These are phyloP conservation scores for Cyberlindnera mississippiensis DNA, from an alignment of 805 yeast species.

Conservation along the genomic window DNA sequence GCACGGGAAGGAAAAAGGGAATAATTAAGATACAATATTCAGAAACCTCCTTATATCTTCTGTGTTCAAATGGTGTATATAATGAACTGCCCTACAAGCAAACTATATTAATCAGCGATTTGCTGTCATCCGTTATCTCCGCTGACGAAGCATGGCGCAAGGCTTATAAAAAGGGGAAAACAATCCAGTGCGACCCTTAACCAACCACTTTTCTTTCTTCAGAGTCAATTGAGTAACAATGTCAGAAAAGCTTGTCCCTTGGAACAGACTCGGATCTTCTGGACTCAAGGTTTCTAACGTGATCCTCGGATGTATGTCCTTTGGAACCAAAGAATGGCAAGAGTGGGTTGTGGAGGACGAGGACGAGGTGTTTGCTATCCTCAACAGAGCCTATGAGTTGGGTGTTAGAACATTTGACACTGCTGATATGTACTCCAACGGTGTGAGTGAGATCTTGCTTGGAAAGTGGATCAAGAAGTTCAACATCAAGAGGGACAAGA, in stretches of 20 bases:
- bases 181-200: no score
- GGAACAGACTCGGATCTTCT: slow-evolving; percentile 34
- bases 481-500: slow-evolving; percentile 47
- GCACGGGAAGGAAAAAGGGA: no score
- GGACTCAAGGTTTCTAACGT: slow-evolving; percentile 47
- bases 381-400: slow-evolving; percentile 41
- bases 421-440: slow-evolving; percentile 45
- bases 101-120: no score
- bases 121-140: no score
- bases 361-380: slow-evolving; percentile 38
- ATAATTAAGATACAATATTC: no score
- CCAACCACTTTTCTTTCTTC: no score
- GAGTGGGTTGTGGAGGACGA: slow-evolving; percentile 45
- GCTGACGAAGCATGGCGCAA: no score
- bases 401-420: slow-evolving; percentile 49
- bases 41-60: no score
- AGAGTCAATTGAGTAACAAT: neutral
- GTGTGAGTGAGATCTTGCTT: slow-evolving; percentile 43
- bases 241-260: slow-evolving; percentile 11
- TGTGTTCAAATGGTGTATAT: no score
- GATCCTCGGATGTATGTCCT: slow-evolving; percentile 51
- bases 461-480: slow-evolving; percentile 50
- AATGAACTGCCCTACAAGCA: no score
- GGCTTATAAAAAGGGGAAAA: no score
- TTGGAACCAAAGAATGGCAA: slow-evolving; percentile 33